Percentiles rank a stretch among this genome's conserved stretches.
Conservation (phyloP, 345 rosid species). For the Schrenkiella parvula region DNA sequence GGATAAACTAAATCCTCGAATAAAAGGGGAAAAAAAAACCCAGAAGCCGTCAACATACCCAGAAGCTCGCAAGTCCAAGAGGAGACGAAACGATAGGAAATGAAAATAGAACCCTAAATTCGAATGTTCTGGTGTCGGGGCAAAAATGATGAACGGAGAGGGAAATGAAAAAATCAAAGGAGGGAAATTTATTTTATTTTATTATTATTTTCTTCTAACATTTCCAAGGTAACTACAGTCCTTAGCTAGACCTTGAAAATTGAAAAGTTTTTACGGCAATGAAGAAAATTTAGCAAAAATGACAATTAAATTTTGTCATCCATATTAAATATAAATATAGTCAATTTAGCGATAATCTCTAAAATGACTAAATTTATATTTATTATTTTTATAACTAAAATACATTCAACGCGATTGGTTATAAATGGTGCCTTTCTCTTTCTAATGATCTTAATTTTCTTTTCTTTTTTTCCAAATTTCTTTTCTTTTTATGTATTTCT, state of each 20-base stretch:
- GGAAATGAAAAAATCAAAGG: slow-evolving; percentile 14
- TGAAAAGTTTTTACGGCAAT: not conserved
- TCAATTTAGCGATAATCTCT: too few relatives aligned
- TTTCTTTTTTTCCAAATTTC: too few relatives aligned
- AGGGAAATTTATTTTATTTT: slow-evolving; percentile 13
- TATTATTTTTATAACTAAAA: too few relatives aligned
- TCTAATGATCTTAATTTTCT: too few relatives aligned
- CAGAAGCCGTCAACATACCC: not conserved
- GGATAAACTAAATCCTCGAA: slow-evolving; percentile 6
- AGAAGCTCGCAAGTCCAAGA: slow-evolving; percentile 2
- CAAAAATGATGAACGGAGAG: not conserved
- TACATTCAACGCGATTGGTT: too few relatives aligned
- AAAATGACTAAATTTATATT: too few relatives aligned
- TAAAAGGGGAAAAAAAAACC: not conserved
- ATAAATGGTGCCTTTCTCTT: too few relatives aligned
- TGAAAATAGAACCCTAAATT: slow-evolving; percentile 24
- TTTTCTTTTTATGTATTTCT: too few relatives aligned
- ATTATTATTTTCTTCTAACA: not conserved
- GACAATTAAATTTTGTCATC: too few relatives aligned
- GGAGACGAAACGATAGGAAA: not conserved
- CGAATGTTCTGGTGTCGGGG: not conserved
- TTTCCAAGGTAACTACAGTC: not conserved
- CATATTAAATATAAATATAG: too few relatives aligned
- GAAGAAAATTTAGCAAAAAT: not conserved
- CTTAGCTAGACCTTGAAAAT: not conserved